These are phyloP conservation scores for Cryptosporidium tyzzeri DNA, from an alignment of 169 alveolate species.

Conservation along the genomic window DNA sequence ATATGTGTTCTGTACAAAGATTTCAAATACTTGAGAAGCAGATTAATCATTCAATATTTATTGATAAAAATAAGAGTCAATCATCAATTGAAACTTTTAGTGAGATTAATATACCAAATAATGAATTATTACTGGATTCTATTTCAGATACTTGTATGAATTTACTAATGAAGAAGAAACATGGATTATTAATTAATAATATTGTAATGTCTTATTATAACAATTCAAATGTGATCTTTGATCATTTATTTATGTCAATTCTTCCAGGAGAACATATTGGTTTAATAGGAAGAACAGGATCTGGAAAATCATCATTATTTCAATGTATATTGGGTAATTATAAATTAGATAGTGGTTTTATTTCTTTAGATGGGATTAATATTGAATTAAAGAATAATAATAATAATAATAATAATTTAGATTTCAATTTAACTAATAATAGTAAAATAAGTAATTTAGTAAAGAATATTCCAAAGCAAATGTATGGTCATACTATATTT, in stretches of 20 bases:
- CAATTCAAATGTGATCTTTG: constrained; percentile 8
- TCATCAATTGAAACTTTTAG: constrained; percentile 15
- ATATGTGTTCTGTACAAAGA: constrained; percentile 75
- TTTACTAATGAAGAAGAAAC: not conserved
- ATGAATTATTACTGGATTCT: not conserved
- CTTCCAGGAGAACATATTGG: constrained; percentile 54
- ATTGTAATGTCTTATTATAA: constrained; percentile 57
- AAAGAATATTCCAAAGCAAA: not conserved
- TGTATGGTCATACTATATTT: constrained; percentile 14
- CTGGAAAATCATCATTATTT: constrained; percentile 71
- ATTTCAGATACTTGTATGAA: not conserved
- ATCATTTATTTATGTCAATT: constrained; percentile 9
- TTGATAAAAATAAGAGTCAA: not conserved
- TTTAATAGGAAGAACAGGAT: constrained; percentile 71
- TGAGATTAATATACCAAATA: not conserved
- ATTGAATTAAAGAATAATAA: not conserved
- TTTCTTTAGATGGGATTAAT: constrained; percentile 22
- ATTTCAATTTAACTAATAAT: not conserved
- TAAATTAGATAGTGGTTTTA: constrained; percentile 48
- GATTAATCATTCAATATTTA: constrained; percentile 17
- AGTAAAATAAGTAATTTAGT: not conserved
- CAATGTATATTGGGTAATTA: constrained; percentile 71
- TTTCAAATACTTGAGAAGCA: constrained; percentile 63
- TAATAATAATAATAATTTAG: not conserved
- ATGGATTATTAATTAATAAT: constrained; percentile 18